Conservation (phyloP, 257 asterid genomes). For the Thymus quinquecostatus region DNA sequence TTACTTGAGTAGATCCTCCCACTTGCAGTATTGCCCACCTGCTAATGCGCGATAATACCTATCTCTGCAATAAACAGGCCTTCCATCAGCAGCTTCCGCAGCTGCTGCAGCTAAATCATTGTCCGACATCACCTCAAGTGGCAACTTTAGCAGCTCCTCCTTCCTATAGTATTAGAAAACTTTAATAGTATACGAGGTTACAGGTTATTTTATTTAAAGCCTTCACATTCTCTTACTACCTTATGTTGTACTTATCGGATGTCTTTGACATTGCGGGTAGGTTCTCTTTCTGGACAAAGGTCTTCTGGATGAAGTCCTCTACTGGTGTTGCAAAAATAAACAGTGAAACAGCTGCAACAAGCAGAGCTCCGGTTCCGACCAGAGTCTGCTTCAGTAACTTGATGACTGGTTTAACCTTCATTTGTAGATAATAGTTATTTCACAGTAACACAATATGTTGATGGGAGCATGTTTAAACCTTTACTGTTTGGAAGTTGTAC, state of each 20-base stretch:
- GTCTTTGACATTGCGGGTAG: slow-evolving; percentile 51
- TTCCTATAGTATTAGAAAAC: slow-evolving; percentile 45
- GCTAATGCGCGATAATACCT: slow-evolving; percentile 78
- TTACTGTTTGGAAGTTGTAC: slow-evolving; percentile 4
- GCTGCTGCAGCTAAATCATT: slow-evolving; percentile 90
- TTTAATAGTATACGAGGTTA: slow-evolving; percentile 1
- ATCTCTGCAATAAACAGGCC: slow-evolving; percentile 80
- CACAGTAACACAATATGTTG: slow-evolving; percentile 1
- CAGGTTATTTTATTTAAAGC: neutral
- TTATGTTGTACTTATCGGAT: slow-evolving; percentile 51
- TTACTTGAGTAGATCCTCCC: slow-evolving; percentile 68
- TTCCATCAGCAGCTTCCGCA: slow-evolving; percentile 78
- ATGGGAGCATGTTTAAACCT: too few relatives aligned
- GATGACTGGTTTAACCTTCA: slow-evolving; percentile 87
- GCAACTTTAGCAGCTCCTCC: slow-evolving; percentile 81
- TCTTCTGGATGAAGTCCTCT: slow-evolving; percentile 60
- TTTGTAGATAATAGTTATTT: slow-evolving; percentile 25
- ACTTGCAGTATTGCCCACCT: slow-evolving; percentile 71
- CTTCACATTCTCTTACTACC: slow-evolving; percentile 44
- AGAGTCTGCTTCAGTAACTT: slow-evolving; percentile 87
- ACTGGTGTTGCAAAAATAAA: slow-evolving; percentile 82
- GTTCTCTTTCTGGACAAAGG: slow-evolving; percentile 45
- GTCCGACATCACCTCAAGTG: slow-evolving; percentile 63
- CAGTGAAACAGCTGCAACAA: slow-evolving; percentile 68
- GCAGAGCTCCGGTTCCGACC: slow-evolving; percentile 82